A percentile compares a stretch with the other conserved stretches of the same genome.
Evolutionary conservation across 257 asterid species (phyloP).

Genomic region (Osmanthus fragrans): DNA sequence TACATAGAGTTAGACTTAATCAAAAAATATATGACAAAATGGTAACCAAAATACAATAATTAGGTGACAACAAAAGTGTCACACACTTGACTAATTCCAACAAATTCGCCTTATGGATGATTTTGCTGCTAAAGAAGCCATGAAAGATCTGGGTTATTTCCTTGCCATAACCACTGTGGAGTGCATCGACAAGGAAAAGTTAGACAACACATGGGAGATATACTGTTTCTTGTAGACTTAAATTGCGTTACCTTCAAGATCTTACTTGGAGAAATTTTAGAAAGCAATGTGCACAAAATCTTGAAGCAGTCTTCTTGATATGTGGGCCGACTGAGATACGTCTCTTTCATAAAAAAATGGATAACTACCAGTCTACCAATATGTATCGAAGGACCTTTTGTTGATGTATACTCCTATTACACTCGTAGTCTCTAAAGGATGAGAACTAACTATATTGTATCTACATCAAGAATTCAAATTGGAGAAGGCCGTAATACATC

Average conservation of each 20-base stretch:
- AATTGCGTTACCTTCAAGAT: constrained; percentile 78
- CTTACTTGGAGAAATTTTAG: constrained; percentile 66
- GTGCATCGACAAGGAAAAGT: constrained; percentile 70
- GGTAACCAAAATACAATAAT: no score
- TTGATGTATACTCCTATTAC: no score
- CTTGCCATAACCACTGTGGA: constrained; percentile 64
- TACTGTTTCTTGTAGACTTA: no score
- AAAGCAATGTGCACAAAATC: constrained; percentile 69
- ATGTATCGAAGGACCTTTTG: constrained; percentile 51
- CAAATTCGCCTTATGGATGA: constrained; percentile 78
- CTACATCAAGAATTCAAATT: no score
- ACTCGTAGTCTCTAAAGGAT: no score
- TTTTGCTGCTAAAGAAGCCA: constrained; percentile 69
- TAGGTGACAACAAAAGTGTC: no score
- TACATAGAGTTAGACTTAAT: no score
- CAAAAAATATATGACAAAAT: no score
- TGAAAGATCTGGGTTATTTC: constrained; percentile 73
- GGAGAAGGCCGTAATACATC: no score
- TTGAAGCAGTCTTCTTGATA: constrained; percentile 61
- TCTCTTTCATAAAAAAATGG: constrained; percentile 69
- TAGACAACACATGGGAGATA: constrained; percentile 37
- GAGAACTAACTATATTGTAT: no score
- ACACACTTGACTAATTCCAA: no score
- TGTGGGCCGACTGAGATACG: constrained; percentile 68
- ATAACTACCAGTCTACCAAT: constrained; percentile 56